Conservation (phyloP, 148 eudicot species). For the Rhododendron simsii region DNA sequence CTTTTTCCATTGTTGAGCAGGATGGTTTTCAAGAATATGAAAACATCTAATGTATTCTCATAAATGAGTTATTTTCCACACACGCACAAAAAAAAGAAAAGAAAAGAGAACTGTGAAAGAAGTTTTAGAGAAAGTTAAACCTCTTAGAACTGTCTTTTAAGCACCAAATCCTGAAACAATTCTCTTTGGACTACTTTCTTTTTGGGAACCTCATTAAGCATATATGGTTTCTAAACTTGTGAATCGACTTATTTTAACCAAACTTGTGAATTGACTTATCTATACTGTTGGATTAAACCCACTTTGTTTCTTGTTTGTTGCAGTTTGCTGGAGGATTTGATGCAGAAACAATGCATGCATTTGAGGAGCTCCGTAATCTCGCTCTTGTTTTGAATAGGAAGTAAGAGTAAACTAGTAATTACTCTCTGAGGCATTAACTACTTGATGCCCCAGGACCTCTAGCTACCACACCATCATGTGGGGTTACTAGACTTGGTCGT, state of each 20-base stretch:
- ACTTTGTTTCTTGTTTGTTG: constrained; percentile 4
- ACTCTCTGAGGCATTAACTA: not conserved
- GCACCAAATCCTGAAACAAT: not conserved
- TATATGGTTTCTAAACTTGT: not conserved
- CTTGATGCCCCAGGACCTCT: not conserved
- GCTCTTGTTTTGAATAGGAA: constrained; percentile 50
- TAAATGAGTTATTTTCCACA: not conserved
- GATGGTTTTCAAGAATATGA: not conserved
- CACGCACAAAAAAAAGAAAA: too few relatives aligned
- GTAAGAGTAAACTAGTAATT: not conserved
- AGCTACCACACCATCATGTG: not conserved
- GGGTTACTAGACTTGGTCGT: not conserved
- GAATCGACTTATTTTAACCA: too few relatives aligned
- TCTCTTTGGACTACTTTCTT: not conserved
- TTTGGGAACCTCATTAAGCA: not conserved
- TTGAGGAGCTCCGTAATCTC: constrained; percentile 74
- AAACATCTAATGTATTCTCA: not conserved
- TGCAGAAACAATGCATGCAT: constrained; percentile 83
- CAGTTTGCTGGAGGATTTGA: constrained; percentile 98
- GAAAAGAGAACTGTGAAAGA: not conserved
- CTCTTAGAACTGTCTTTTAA: not conserved
- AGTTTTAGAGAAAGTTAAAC: not conserved
- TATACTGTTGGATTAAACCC: not conserved
- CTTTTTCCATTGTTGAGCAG: not conserved
- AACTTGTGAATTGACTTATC: too few relatives aligned